A percentile compares a stretch with the other conserved stretches of the same genome.
These are phyloP conservation scores for Saturnispora gosingensis DNA, from an alignment of 805 yeast species.

Conservation along the genomic window DNA sequence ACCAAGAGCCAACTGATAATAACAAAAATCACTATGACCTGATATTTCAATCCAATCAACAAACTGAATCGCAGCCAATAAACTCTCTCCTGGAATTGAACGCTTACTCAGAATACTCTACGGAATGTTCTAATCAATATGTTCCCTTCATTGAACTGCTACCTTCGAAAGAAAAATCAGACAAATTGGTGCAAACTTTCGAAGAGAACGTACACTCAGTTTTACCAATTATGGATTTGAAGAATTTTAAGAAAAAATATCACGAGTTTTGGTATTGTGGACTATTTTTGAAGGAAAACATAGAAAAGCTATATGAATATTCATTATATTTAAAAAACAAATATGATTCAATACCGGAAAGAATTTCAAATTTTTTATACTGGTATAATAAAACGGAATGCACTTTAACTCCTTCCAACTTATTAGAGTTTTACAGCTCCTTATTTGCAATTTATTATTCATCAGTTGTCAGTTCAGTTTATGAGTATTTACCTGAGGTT, in stretches of 20 bases:
- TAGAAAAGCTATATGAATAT: conserved; percentile 16
- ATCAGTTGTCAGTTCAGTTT: conserved; percentile 12
- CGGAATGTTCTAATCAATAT: conserved; percentile 19
- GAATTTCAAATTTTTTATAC: conserved; percentile 28
- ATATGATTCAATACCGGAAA: conserved; percentile 10
- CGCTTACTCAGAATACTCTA: conserved; percentile 3
- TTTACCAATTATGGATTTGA: conserved; percentile 44
- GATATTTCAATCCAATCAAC: not conserved
- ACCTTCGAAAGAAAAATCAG: conserved; percentile 42
- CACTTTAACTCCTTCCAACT: conserved; percentile 13
- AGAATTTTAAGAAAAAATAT: conserved; percentile 33
- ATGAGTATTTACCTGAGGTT: conserved; percentile 10
- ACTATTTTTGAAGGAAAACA: conserved; percentile 16
- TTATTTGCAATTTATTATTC: conserved; percentile 18
- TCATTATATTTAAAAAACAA: conserved; percentile 9
- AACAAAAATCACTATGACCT: not conserved
- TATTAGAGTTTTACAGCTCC: conserved; percentile 17
- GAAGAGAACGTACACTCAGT: conserved; percentile 44
- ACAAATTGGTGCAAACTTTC: conserved; percentile 39
- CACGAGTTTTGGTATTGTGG: conserved; percentile 39
- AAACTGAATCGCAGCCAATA: not conserved
- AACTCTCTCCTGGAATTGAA: not conserved
- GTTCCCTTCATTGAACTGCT: conserved; percentile 24
- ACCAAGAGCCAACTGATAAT: not conserved
- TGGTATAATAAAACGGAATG: conserved; percentile 34